phyloP scores from a whole-genome alignment of 2,329 filamentous ascomycete species.

The Penicillium sp. region DNA sequence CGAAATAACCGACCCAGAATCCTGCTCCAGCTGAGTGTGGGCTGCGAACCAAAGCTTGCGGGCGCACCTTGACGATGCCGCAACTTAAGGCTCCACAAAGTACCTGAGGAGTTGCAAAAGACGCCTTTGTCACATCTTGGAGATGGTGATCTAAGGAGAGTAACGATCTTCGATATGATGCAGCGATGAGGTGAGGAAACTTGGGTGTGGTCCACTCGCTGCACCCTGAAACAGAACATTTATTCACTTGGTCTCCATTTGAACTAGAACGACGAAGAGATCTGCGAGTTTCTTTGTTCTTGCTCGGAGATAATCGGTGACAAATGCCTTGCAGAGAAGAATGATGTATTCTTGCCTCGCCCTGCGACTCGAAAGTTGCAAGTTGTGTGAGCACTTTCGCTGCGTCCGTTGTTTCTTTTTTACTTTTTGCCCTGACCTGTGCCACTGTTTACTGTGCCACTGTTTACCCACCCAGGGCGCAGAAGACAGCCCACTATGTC shows the following conservation, averaged over 20 bases:
- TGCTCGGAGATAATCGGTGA: slow-evolving; percentile 19
- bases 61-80: slow-evolving; percentile 31
- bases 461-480: neutral
- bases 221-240: neutral
- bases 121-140: slow-evolving; percentile 1
- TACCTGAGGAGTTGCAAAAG: slow-evolving; percentile 3
- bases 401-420: neutral
- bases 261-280: neutral
- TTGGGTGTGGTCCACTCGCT: neutral
- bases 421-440: neutral
- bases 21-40: slow-evolving; percentile 2
- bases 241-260: neutral
- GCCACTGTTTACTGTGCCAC: neutral
- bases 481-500: neutral
- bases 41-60: slow-evolving; percentile 12
- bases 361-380: neutral
- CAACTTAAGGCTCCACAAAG: slow-evolving; percentile 17
- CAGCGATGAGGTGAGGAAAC: slow-evolving; percentile 15
- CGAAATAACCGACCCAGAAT: slow-evolving; percentile 2
- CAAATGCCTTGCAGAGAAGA: slow-evolving; percentile 20
- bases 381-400: neutral
- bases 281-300: slow-evolving; percentile 9
- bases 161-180: slow-evolving; percentile 20
- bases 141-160: slow-evolving; percentile 7
- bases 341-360: neutral